These are phyloP conservation scores for Nemania diffusa DNA, from an alignment of 2,329 filamentous ascomycete genomes.

Conservation along the genomic window DNA sequence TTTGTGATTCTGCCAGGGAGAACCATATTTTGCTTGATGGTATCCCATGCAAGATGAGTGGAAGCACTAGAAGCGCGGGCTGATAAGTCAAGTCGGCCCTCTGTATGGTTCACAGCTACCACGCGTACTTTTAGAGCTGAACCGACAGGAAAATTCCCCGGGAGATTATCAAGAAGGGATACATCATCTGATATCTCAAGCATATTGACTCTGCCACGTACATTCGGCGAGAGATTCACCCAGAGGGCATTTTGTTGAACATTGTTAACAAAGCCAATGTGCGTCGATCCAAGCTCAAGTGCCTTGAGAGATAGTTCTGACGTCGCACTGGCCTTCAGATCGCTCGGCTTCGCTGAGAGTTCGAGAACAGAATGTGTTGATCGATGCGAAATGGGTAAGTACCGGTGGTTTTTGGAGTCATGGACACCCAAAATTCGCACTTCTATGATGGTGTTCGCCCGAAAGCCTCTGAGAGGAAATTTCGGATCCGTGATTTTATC, in stretches of 20 bases:
- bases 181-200: constrained; percentile 90
- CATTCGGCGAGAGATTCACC: constrained; percentile 89
- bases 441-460: constrained; percentile 73
- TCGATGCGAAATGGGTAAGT: constrained; percentile 89
- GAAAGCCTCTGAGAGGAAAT: constrained; percentile 79
- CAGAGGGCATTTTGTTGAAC: constrained; percentile 81
- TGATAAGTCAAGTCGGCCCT: constrained; percentile 85
- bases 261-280: constrained; percentile 92
- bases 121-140: constrained; percentile 86
- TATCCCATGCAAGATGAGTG: constrained; percentile 72
- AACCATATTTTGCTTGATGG: constrained; percentile 81
- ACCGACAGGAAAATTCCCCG: constrained; percentile 87
- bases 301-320: constrained; percentile 75
- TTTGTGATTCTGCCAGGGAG: constrained; percentile 87
- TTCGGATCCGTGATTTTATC: constrained; percentile 87
- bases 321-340: constrained; percentile 60
- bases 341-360: constrained; percentile 81
- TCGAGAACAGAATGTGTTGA: constrained; percentile 86
- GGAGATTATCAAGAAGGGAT: constrained; percentile 78
- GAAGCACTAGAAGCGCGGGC: constrained; percentile 71
- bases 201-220: constrained; percentile 83
- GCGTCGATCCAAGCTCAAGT: constrained; percentile 75
- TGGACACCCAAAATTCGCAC: constrained; percentile 88
- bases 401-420: constrained; percentile 88
- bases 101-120: constrained; percentile 75